These are phyloP conservation scores for Cystobasidium slooffiae DNA, from an alignment of 1,284 basidiomycete species.

Conservation along the genomic window DNA sequence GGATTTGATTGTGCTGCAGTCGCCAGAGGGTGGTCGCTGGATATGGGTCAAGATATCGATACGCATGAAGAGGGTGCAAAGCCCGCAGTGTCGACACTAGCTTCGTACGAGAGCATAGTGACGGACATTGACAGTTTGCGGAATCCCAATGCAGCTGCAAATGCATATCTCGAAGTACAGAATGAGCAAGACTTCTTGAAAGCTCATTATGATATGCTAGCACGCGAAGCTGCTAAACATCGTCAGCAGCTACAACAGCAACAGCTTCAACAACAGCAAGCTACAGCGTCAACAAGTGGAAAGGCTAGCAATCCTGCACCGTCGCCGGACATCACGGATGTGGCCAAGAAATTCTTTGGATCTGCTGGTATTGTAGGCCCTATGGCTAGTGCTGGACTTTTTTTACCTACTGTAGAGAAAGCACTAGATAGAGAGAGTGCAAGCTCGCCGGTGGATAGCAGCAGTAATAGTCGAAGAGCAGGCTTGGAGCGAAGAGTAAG, in stretches of 20 bases:
- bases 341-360: conserved; percentile 28
- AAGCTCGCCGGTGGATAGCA: neutral
- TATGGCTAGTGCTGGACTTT: conserved; percentile 79
- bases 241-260: conserved; percentile 10
- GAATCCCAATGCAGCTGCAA: neutral
- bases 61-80: neutral
- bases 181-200: conserved; percentile 81
- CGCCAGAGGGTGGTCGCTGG: conserved; percentile 76
- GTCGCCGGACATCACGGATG: conserved; percentile 10
- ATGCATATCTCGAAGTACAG: conserved; percentile 58
- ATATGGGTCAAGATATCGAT: conserved; percentile 40
- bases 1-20: conserved; percentile 83
- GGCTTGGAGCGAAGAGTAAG: neutral
- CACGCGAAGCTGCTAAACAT: conserved; percentile 84
- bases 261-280: neutral
- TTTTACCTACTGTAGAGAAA: conserved; percentile 79
- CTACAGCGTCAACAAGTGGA: neutral
- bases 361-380: conserved; percentile 74
- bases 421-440: conserved; percentile 72
- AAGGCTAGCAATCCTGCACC: neutral
- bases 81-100: neutral
- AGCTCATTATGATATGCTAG: conserved; percentile 84
- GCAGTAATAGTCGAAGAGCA: too few species aligned
- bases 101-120: conserved; percentile 11
- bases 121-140: conserved; percentile 4